Conservation (phyloP, 306 rosid species). For the Benincasa hispida region DNA sequence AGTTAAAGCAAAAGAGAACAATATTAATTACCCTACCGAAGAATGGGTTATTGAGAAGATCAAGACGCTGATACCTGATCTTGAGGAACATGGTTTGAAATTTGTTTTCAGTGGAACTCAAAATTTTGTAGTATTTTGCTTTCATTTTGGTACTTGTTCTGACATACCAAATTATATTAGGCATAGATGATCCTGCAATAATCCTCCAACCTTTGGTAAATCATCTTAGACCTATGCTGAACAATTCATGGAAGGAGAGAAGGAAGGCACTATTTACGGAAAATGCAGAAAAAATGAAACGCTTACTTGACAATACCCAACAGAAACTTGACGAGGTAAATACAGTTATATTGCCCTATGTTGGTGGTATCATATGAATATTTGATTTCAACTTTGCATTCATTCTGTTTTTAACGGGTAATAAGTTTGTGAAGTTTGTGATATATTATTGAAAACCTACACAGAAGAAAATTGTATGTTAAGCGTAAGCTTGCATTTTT, state of each 20-base stretch:
- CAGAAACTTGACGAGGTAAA: constrained; percentile 91
- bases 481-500: constrained; percentile 13
- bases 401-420: not conserved
- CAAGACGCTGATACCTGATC: constrained; percentile 50
- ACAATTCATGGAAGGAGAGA: constrained; percentile 71
- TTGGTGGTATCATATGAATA: not conserved
- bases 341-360: constrained; percentile 9
- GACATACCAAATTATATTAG: constrained; percentile 31
- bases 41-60: constrained; percentile 88
- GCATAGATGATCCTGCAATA: constrained; percentile 58
- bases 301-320: constrained; percentile 66
- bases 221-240: constrained; percentile 63
- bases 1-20: constrained; percentile 52
- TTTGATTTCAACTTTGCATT: not conserved
- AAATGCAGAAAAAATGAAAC: constrained; percentile 60
- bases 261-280: constrained; percentile 69
- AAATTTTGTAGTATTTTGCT: constrained; percentile 11
- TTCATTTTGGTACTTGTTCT: constrained; percentile 6
- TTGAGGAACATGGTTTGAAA: constrained; percentile 76
- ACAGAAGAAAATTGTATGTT: constrained; percentile 4
- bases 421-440: not conserved
- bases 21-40: constrained; percentile 59
- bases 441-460: not conserved
- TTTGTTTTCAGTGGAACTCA: constrained; percentile 14
- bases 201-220: constrained; percentile 59